Evolutionary conservation across 106 monocot species (phyloP).

Genomic region (Cymbidium sinense): DNA sequence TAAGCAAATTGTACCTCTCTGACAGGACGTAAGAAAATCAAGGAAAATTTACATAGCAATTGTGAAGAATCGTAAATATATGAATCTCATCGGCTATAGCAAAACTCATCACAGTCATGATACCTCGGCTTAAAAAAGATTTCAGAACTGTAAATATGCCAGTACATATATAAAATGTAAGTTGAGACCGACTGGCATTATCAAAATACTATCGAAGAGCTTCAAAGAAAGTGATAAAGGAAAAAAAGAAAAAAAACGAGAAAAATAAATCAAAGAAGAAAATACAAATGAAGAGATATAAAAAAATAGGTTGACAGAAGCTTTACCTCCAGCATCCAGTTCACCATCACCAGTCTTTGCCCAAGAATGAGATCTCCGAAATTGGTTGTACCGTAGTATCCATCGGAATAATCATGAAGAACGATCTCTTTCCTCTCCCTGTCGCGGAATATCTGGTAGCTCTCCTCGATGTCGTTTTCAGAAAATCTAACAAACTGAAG

Average conservation of each 20-base stretch:
- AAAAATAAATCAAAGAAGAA: neutral
- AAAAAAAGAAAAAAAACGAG: neutral
- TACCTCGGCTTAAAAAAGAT: too few relatives aligned
- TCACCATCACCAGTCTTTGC: slow-evolving; percentile 71
- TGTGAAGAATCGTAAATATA: too few relatives aligned
- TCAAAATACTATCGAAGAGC: neutral
- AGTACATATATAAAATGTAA: too few relatives aligned
- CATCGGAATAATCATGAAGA: slow-evolving; percentile 37
- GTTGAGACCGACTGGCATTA: neutral
- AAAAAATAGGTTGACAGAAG: neutral
- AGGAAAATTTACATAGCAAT: too few relatives aligned
- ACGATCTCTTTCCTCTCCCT: slow-evolving; percentile 48
- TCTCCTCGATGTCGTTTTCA: slow-evolving; percentile 74
- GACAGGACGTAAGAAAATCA: neutral
- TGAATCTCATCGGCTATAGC: neutral
- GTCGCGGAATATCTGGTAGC: slow-evolving; percentile 56
- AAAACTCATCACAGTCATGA: neutral
- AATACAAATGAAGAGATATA: neutral
- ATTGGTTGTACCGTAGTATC: slow-evolving; percentile 21
- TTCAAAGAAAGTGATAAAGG: neutral
- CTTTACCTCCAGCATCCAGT: slow-evolving; percentile 87
- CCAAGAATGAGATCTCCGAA: slow-evolving; percentile 46
- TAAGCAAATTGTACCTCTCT: neutral
- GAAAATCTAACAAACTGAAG: slow-evolving; percentile 55
- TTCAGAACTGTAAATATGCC: too few relatives aligned